Percentiles rank a stretch among this genome's conserved stretches.
Conservation (phyloP, 2,329 filamentous ascomycete species). For the Rhynchosporium graminicola region DNA sequence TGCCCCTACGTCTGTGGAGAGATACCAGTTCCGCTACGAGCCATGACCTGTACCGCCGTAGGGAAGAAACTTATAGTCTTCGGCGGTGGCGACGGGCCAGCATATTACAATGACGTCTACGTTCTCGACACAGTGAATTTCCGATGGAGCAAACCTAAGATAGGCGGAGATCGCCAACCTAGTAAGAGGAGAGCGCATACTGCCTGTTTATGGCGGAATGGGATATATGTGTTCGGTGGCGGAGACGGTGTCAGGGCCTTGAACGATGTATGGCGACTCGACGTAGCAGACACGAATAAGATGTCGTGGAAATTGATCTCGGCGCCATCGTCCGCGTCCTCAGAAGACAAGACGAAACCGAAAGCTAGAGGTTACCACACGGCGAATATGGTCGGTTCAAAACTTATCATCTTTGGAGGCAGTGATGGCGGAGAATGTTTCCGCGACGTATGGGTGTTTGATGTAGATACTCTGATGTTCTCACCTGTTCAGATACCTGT, state of each 20-base stretch:
- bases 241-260: slow-evolving; percentile 70
- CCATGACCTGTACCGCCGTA: slow-evolving; percentile 72
- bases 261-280: slow-evolving; percentile 72
- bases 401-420: slow-evolving; percentile 71
- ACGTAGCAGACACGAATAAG: slow-evolving; percentile 65
- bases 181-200: slow-evolving; percentile 67
- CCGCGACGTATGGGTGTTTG: slow-evolving; percentile 72
- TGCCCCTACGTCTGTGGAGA: slow-evolving; percentile 65
- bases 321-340: slow-evolving; percentile 43
- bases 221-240: slow-evolving; percentile 71
- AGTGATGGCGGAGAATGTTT: slow-evolving; percentile 73
- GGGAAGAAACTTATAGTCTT: slow-evolving; percentile 71
- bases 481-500: slow-evolving; percentile 58
- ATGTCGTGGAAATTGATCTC: slow-evolving; percentile 70
- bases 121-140: slow-evolving; percentile 71
- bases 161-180: slow-evolving; percentile 57
- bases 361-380: slow-evolving; percentile 71
- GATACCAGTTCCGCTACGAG: slow-evolving; percentile 63
- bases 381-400: slow-evolving; percentile 71
- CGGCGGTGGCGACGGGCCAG: slow-evolving; percentile 68
- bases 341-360: slow-evolving; percentile 51
- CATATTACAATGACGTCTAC: slow-evolving; percentile 73
- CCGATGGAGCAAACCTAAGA: slow-evolving; percentile 63
- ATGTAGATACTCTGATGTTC: slow-evolving; percentile 64
- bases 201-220: slow-evolving; percentile 70